A percentile compares a stretch with the other conserved stretches of the same genome.
Evolutionary conservation across 495 filamentous ascomycete genomes (phyloP).

Genomic region (Neurospora tetraspora): DNA sequence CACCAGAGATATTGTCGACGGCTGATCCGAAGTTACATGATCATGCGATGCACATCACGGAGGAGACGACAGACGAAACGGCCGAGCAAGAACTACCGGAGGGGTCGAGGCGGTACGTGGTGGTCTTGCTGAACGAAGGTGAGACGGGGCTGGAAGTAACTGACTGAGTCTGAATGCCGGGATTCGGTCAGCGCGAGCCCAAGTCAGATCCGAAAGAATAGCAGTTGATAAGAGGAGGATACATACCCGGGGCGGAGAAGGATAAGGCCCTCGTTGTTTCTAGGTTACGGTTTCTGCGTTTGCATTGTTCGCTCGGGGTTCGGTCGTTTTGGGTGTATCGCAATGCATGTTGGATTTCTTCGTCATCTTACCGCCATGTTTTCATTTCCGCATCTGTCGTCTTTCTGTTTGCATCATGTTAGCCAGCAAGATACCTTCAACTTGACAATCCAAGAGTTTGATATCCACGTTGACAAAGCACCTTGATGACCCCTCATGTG

Average conservation of each 20-base stretch:
- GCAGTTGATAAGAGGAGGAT: background rate
- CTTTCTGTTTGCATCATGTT: background rate
- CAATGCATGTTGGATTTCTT: background rate
- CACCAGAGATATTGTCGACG: conserved; percentile 6
- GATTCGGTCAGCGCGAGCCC: background rate
- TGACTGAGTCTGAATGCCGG: background rate
- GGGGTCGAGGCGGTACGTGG: conserved; percentile 17
- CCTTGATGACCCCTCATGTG: background rate
- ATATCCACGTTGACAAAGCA: background rate
- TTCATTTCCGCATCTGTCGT: background rate
- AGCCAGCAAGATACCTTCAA: background rate
- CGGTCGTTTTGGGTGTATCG: background rate
- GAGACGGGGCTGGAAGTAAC: conserved; percentile 1
- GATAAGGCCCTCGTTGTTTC: background rate
- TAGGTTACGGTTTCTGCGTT: background rate
- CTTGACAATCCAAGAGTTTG: background rate
- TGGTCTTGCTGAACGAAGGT: conserved; percentile 17
- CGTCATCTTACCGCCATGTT: background rate
- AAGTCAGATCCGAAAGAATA: background rate
- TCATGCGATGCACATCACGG: conserved; percentile 18
- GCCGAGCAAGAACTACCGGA: conserved; percentile 4
- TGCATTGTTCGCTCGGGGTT: background rate
- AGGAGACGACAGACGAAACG: conserved; percentile 6
- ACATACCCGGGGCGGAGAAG: background rate
- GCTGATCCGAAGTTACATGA: conserved; percentile 7